Evolutionary conservation across 1,284 basidiomycete genomes (phyloP).

Genomic region (Rhizoctonia solani): DNA sequence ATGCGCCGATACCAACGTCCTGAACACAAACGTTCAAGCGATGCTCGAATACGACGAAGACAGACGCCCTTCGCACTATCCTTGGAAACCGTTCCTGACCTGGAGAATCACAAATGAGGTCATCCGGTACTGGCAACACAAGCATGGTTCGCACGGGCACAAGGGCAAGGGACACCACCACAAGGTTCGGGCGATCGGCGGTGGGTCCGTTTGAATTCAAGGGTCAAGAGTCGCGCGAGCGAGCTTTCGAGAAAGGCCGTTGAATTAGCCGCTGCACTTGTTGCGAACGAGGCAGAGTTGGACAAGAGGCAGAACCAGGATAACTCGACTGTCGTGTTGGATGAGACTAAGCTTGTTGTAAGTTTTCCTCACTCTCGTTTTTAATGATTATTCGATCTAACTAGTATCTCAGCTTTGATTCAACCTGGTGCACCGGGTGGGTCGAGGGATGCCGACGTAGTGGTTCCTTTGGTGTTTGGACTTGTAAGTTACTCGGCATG

Average conservation of each 20-base stretch:
- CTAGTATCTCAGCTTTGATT: slow-evolving; percentile 40
- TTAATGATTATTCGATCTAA: neutral
- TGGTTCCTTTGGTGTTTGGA: slow-evolving; percentile 43
- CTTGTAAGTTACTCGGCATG: slow-evolving; percentile 7
- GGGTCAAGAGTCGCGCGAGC: neutral
- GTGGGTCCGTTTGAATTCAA: neutral
- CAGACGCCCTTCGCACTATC: neutral
- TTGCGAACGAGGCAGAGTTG: neutral
- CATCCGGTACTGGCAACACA: slow-evolving; percentile 7
- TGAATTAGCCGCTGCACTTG: no score
- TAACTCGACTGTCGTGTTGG: neutral
- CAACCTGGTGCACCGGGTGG: slow-evolving; percentile 49
- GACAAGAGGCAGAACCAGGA: neutral
- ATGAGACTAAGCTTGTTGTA: neutral
- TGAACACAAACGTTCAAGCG: slow-evolving; percentile 14
- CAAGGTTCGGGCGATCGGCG: neutral
- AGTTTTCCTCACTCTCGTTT: neutral
- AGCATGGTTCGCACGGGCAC: neutral
- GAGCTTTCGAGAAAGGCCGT: no score
- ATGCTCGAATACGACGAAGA: neutral
- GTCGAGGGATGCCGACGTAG: slow-evolving; percentile 44
- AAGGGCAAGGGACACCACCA: neutral
- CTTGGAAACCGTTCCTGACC: neutral
- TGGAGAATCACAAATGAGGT: neutral
- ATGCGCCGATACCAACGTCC: slow-evolving; percentile 43